Base-by-base conservation (phyloP, 169 alveolate genomes). In the Plasmodium sp. region DNA sequence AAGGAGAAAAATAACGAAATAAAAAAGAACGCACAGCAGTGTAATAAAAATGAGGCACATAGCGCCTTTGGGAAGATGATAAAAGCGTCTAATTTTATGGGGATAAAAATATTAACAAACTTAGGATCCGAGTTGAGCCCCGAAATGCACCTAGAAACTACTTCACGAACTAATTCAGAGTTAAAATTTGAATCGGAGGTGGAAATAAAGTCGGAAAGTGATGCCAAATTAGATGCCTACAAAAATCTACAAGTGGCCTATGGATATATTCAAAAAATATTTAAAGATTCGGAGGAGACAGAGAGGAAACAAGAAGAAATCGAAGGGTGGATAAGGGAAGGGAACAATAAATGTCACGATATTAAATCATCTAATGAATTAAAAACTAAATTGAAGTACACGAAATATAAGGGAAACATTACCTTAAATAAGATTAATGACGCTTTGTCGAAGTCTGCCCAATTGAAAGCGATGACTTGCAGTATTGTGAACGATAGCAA, bases 1-100 rank as follows among this genome's bases (percentile, higher is more conserved):
- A 34, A 54, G 14, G 22, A 39, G 7, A 83, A 56, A 83, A 14
- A 83, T 83, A 58, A 83, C 41, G 43, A 83, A 83, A 58, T 83
- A 34, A 54, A 83, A 33, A 18, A 1, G 14, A 18, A 7, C 18
- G 14, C 56, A 56, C 9, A 58, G 22, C 31, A 33, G n/a, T 54
- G 75, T 83, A 54, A 62, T 43, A 83, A 56, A 33, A 56, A 48
- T 58, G 74, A 83, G 71, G 72, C 81, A 34, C 62, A 83, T 54
- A 83, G 39, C 58, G 22, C 72, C 22, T 83, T 83, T 83, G 91
- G 91, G 41, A 83, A 56, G 12, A 83, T 83, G 41, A 62, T 83
- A 33, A 58, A 58, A 62, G 33, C 91, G 39, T 31, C 91, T 33
- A 83, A 83, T 83, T 31, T 83, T 22, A 83, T 83, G 72, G 91